phyloP scores from a whole-genome alignment of 2,329 filamentous ascomycete genomes.

The Thermothelomyces thermophilus region DNA sequence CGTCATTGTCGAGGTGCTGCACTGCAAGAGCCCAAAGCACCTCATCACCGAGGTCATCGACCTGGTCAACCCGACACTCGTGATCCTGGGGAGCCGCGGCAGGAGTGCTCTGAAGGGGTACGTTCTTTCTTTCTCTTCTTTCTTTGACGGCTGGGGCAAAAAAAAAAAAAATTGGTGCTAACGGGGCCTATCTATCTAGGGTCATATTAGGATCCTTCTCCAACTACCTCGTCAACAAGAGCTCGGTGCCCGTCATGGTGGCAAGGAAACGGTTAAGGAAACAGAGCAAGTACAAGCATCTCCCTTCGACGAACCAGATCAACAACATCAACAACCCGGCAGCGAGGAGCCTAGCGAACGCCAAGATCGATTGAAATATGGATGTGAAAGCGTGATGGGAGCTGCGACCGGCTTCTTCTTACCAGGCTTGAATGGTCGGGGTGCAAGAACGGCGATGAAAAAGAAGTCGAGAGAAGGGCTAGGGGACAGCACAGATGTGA shows the following conservation, averaged over 20 bases:
- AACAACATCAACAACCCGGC: slow-evolving; percentile 73
- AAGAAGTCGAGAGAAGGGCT: background rate
- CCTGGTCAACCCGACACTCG: slow-evolving; percentile 80
- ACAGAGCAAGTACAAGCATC: slow-evolving; percentile 70
- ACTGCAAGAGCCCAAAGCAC: slow-evolving; percentile 96
- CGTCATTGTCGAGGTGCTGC: slow-evolving; percentile 90
- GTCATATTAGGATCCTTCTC: slow-evolving; percentile 94
- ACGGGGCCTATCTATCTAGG: slow-evolving; percentile 38
- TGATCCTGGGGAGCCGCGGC: slow-evolving; percentile 86
- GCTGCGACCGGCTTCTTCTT: background rate
- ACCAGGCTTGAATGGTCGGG: too few relatives aligned
- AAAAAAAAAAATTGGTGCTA: background rate
- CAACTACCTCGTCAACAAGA: slow-evolving; percentile 95
- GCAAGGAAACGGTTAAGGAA: slow-evolving; percentile 84
- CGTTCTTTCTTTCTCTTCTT: background rate
- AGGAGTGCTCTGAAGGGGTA: slow-evolving; percentile 90
- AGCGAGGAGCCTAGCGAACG: slow-evolving; percentile 59
- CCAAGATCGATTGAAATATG: slow-evolving; percentile 63
- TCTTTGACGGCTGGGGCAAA: too few relatives aligned
- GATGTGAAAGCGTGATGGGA: background rate
- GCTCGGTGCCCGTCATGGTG: slow-evolving; percentile 95
- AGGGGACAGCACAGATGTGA: background rate
- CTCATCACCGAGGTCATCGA: slow-evolving; percentile 97
- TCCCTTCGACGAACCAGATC: slow-evolving; percentile 60
- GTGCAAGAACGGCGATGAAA: too few relatives aligned